Conservation (phyloP, 2,329 filamentous ascomycete genomes). For the Botrytis pseudocinerea region DNA sequence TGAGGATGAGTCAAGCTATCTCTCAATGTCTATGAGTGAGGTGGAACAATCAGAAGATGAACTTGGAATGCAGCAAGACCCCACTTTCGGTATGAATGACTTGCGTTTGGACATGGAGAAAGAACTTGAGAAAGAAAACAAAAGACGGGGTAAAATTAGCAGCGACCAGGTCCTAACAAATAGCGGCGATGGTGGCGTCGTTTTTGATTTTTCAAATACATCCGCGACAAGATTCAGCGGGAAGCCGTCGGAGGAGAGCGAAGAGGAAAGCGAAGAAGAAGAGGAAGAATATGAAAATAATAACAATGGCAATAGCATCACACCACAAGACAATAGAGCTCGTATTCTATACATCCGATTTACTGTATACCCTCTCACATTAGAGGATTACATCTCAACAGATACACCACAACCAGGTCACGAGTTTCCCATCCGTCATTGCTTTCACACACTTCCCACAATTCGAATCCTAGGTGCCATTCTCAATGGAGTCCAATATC, state of each 20-base stretch:
- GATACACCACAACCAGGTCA: slow-evolving; percentile 30
- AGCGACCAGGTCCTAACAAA: not conserved
- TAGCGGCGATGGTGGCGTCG: not conserved
- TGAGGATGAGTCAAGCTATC: slow-evolving; percentile 6
- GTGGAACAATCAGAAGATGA: slow-evolving; percentile 12
- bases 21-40: slow-evolving; percentile 13
- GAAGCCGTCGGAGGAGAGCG: not conserved
- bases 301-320: slow-evolving; percentile 7
- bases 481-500: slow-evolving; percentile 63
- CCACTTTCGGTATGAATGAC: slow-evolving; percentile 2
- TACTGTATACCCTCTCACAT: slow-evolving; percentile 62
- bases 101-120: slow-evolving; percentile 20
- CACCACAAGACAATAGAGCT: slow-evolving; percentile 8
- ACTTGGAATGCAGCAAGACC: slow-evolving; percentile 9
- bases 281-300: not conserved
- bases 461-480: slow-evolving; percentile 59
- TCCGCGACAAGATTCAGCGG: not conserved
- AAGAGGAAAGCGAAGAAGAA: slow-evolving; percentile 6
- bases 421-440: slow-evolving; percentile 48
- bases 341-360: slow-evolving; percentile 47
- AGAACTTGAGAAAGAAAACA: slow-evolving; percentile 16
- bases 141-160: not conserved
- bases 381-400: slow-evolving; percentile 57
- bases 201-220: slow-evolving; percentile 9
- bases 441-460: slow-evolving; percentile 60